Evolutionary conservation across 257 asterid species (phyloP).

Genomic region (Solanum verrucosum): DNA sequence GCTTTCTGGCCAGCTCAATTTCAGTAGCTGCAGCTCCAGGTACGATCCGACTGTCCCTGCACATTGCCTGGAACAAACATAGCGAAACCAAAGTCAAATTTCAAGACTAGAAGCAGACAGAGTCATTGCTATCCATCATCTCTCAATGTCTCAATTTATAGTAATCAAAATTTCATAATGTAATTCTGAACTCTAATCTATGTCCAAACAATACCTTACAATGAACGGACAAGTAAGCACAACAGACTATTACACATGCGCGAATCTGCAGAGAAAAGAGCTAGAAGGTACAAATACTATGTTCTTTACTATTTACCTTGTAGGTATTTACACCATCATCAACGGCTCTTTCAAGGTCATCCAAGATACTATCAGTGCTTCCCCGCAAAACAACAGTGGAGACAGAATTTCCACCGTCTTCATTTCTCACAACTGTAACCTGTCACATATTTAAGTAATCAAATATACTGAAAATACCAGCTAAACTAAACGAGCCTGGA

Average conservation of each 20-base stretch:
- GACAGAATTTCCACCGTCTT: constrained; percentile 93
- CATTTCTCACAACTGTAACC: constrained; percentile 96
- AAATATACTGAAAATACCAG: not conserved
- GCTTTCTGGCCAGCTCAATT: constrained; percentile 79
- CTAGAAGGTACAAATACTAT: not conserved
- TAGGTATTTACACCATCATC: constrained; percentile 94
- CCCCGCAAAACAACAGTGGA: constrained; percentile 87
- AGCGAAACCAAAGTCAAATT: not conserved
- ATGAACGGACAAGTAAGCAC: not conserved
- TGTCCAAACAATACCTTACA: not conserved
- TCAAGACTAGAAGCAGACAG: not conserved
- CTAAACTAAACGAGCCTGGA: not conserved
- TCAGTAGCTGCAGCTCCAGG: constrained; percentile 99
- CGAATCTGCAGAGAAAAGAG: not conserved
- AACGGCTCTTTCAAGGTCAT: constrained; percentile 93
- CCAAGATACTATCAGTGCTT: constrained; percentile 92
- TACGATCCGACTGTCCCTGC: constrained; percentile 87
- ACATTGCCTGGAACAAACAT: constrained; percentile 65
- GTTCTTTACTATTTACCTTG: constrained; percentile 39
- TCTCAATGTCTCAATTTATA: not conserved
- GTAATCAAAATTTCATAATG: not conserved
- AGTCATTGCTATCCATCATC: not conserved
- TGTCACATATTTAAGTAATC: constrained; percentile 9
- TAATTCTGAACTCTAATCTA: not conserved
- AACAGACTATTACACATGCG: not conserved